These are phyloP conservation scores for Lablab purpureus DNA, from an alignment of 306 rosid species.

Conservation along the genomic window DNA sequence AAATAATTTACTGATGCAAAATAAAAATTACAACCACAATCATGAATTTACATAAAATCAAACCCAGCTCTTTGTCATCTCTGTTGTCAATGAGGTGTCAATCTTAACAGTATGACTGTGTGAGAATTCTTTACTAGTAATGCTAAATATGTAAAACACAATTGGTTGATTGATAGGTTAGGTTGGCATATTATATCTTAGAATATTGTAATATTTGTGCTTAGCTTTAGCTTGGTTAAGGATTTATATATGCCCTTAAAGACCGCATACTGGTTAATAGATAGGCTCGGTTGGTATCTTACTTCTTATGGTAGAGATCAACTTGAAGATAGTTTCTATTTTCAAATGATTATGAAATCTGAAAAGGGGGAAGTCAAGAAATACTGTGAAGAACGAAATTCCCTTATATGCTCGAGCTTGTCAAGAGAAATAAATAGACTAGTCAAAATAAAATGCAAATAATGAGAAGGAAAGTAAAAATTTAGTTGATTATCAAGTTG, in stretches of 20 bases:
- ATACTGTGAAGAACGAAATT: slow-evolving; percentile 30
- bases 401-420: slow-evolving; percentile 6
- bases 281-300: neutral
- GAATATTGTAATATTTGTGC: neutral
- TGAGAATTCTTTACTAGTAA: slow-evolving; percentile 1
- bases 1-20: neutral
- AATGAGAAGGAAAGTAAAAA: slow-evolving; percentile 23
- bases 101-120: neutral
- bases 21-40: neutral
- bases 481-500: slow-evolving; percentile 16
- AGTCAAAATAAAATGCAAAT: slow-evolving; percentile 17
- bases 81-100: neutral
- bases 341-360: neutral
- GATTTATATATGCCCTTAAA: neutral
- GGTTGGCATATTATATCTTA: too few relatives aligned
- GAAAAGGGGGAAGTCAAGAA: neutral
- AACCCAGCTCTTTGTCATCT: neutral
- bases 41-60: slow-evolving; percentile 1
- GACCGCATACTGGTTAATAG: slow-evolving; percentile 9
- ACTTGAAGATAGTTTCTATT: neutral
- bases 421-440: slow-evolving; percentile 23
- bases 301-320: slow-evolving; percentile 12
- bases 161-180: neutral
- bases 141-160: slow-evolving; percentile 2
- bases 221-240: slow-evolving; percentile 19